Evolutionary conservation across 1,284 basidiomycete species (phyloP).

Genomic region (Volvariella volvacea): DNA sequence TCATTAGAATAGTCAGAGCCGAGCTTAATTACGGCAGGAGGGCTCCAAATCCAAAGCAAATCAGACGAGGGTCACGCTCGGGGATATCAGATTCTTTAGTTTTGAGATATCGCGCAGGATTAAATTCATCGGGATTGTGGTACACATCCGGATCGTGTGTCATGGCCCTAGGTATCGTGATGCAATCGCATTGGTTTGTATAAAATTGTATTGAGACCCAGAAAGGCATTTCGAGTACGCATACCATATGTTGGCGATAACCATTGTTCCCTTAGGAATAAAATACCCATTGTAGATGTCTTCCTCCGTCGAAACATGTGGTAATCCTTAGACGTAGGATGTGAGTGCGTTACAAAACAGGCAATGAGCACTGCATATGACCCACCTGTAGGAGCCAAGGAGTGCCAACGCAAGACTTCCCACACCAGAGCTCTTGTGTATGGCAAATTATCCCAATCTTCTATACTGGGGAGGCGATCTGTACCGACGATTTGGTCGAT

Average conservation of each 20-base stretch:
- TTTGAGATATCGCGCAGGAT: neutral
- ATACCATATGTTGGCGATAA: neutral
- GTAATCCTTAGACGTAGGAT: neutral
- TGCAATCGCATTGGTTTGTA: neutral
- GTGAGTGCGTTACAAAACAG: neutral
- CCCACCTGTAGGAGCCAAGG: neutral
- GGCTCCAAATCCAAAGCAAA: conserved; percentile 24
- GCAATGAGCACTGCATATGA: neutral
- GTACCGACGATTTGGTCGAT: neutral
- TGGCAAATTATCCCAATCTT: neutral
- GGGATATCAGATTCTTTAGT: conserved; percentile 9
- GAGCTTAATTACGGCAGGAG: conserved; percentile 1
- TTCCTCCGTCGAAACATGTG: neutral
- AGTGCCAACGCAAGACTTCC: neutral
- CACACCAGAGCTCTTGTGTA: neutral
- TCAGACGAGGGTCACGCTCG: conserved; percentile 18
- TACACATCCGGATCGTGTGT: neutral
- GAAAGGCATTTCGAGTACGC: neutral
- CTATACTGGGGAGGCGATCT: neutral
- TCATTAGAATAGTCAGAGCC: neutral
- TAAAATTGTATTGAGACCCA: too few species aligned
- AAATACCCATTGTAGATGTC: conserved; percentile 3
- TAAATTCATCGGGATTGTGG: neutral
- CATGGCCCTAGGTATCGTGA: neutral
- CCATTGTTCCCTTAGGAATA: neutral